A percentile compares a stretch with the other conserved stretches of the same genome.
Conservation (phyloP, 345 rosid species). For the Mangifera indica region DNA sequence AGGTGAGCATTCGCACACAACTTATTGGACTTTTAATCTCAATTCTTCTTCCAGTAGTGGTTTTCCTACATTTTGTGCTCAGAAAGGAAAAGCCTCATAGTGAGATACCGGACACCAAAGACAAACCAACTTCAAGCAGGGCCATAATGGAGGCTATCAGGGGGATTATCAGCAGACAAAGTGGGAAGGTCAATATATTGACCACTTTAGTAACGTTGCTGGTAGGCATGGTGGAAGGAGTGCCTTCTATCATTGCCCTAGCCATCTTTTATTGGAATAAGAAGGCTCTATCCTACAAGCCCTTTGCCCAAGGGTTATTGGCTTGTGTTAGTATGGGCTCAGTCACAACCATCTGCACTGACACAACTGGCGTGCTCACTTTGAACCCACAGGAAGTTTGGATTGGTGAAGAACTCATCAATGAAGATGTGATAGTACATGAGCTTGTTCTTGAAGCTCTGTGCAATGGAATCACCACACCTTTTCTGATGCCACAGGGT, state of each 20-base stretch:
- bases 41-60: neutral
- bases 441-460: constrained; percentile 6
- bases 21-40: constrained; percentile 9
- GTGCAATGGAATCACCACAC: neutral
- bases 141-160: neutral
- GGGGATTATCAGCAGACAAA: neutral
- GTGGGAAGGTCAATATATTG: neutral
- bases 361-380: constrained; percentile 1
- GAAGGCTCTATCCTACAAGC: neutral
- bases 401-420: constrained; percentile 6
- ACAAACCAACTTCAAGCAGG: neutral
- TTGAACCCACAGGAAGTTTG: constrained; percentile 7
- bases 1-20: neutral
- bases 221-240: constrained; percentile 13
- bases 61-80: neutral
- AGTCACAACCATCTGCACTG: constrained; percentile 16
- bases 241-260: neutral
- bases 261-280: constrained; percentile 10
- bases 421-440: neutral
- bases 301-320: neutral
- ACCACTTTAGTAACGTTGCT: constrained; percentile 4
- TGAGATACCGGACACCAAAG: constrained; percentile 4
- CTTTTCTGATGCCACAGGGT: neutral
- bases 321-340: constrained; percentile 12
- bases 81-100: neutral